Evolutionary conservation across 441 rosid genomes (phyloP), one percentile per base, ranked within the genome.

Genomic region (Aleurites moluccanus): DNA sequence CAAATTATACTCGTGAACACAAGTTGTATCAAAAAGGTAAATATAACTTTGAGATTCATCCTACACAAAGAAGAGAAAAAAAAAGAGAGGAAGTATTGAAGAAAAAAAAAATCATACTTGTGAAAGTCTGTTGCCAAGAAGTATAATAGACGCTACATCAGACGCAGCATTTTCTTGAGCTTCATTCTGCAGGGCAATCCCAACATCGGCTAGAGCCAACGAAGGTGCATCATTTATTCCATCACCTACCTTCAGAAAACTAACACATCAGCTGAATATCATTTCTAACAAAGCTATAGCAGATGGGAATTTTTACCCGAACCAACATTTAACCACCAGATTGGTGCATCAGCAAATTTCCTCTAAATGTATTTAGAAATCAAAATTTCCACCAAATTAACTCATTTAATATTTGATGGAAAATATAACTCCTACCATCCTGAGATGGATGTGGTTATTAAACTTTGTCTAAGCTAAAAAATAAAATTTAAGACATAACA

Each of bases 151-250:
- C 79, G 98, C 95, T 50, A 93, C 93, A 67, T 91, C 86, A 25
- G 96, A 88, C 68, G 99, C 98, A 45, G 95, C 98, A 78, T 88
- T 95, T 78, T 95, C 97, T 79, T 87, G 98, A 55, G 96, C 95
- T 82, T 88, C 96, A 67, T 81, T 88, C 83, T 86, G 94, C 75
- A 95, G 78, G 81, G 98, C 97, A 79, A 95, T 90, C 72, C 97
- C 98, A 6, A 95, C 97, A 80, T 93, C 86, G n/a, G 97, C 98
- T 63, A 85, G 87, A 68, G 99, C 98, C 88, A 95, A 81, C 74
- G 98, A 93, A 47, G 97, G 99, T 55, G 99, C 99, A 83, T 93
- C 97, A 49, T 95, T 95, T 80, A 95, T 95, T 77, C 97, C 98
- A 84, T 95, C 98, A 25, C 97, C 99, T 63, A 92, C 95, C 99